Evolutionary conservation across 164 flowering plant species (phyloP).

Genomic region (Malania oleifera): DNA sequence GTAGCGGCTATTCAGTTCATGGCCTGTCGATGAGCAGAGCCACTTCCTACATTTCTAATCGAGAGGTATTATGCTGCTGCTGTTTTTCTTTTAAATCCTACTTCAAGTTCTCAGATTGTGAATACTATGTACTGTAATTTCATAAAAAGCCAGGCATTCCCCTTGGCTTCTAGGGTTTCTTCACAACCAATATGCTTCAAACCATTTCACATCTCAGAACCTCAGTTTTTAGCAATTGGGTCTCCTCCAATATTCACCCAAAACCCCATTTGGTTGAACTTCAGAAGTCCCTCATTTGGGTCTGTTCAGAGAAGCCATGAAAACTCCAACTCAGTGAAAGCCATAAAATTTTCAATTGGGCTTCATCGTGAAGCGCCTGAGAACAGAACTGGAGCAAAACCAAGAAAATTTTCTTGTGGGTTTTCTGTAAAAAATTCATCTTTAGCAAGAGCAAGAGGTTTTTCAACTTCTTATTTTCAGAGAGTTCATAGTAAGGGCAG

Average conservation of each 20-base stretch:
- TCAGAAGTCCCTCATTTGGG: constrained; percentile 9
- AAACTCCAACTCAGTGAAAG: not conserved
- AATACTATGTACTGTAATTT: constrained; percentile 43
- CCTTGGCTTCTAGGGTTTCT: constrained; percentile 48
- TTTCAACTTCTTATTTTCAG: constrained; percentile 32
- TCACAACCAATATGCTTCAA: constrained; percentile 26
- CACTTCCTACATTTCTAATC: too few relatives aligned
- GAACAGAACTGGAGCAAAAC: constrained; percentile 9
- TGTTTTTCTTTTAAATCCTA: not conserved
- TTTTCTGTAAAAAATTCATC: constrained; percentile 10
- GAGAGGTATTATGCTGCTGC: not conserved
- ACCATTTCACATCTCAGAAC: constrained; percentile 17
- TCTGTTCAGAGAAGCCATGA: not conserved
- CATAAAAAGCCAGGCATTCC: constrained; percentile 38
- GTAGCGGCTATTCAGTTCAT: too few relatives aligned
- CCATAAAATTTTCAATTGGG: constrained; percentile 10
- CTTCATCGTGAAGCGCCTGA: constrained; percentile 3
- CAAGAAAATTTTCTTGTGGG: constrained; percentile 19
- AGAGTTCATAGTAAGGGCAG: constrained; percentile 17
- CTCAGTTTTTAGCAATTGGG: constrained; percentile 26
- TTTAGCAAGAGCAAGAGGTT: constrained; percentile 23
- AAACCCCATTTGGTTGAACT: constrained; percentile 16
- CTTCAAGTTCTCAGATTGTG: not conserved
- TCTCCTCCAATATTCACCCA: constrained; percentile 21
- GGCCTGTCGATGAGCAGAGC: too few relatives aligned